Evolutionary conservation across 345 rosid species (phyloP).

Genomic region (Murraya paniculata): DNA sequence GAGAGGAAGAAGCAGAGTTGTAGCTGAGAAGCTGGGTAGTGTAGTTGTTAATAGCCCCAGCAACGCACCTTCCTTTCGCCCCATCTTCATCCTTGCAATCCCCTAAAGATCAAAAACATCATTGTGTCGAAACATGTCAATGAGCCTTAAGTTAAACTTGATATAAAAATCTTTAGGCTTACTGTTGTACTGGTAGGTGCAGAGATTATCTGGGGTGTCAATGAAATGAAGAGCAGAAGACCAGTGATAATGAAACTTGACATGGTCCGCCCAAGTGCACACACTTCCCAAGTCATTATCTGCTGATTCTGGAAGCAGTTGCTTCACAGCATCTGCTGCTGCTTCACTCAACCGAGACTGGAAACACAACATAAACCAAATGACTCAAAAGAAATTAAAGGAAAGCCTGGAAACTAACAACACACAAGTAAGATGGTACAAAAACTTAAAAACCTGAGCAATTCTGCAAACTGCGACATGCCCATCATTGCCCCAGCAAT

Average conservation of each 20-base stretch:
- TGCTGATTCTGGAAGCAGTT: constrained; percentile 56
- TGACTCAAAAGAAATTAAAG: neutral
- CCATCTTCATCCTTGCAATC: constrained; percentile 83
- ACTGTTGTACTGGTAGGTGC: constrained; percentile 59
- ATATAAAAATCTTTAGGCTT: neutral
- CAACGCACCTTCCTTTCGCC: constrained; percentile 63
- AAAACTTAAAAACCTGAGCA: constrained; percentile 49
- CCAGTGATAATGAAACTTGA: constrained; percentile 70
- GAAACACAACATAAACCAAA: neutral
- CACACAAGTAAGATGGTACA: neutral
- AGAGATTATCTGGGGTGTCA: constrained; percentile 64
- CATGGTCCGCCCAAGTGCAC: constrained; percentile 74
- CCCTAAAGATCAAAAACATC: constrained; percentile 36
- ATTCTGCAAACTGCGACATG: constrained; percentile 61
- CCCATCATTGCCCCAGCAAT: constrained; percentile 77
- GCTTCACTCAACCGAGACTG: constrained; percentile 60
- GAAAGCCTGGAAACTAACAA: neutral
- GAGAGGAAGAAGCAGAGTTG: constrained; percentile 36
- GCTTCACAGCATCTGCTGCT: constrained; percentile 52
- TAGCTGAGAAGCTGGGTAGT: constrained; percentile 82
- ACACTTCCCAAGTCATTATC: constrained; percentile 58
- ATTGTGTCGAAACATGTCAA: no score
- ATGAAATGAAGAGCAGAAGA: constrained; percentile 70
- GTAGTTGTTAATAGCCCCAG: constrained; percentile 88
- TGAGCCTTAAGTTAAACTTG: neutral